Evolutionary conservation across 495 filamentous ascomycete genomes (phyloP).

Genomic region (Parachaetomium inaequale): DNA sequence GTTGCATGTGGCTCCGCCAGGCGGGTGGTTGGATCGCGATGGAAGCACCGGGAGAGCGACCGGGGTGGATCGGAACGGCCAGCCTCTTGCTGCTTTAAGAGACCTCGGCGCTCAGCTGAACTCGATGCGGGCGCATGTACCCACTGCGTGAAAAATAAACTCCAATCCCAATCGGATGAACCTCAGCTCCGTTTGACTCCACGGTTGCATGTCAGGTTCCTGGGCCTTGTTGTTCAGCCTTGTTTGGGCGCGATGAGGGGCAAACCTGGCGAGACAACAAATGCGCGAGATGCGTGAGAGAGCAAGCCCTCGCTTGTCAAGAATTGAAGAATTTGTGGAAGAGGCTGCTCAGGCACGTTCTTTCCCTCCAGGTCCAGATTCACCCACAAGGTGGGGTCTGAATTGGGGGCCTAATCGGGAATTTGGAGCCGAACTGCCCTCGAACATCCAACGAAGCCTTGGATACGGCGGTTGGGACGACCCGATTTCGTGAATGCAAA

Average conservation of each 20-base stretch:
- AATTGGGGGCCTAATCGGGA: background rate
- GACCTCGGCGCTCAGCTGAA: constrained; percentile 1
- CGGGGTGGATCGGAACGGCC: background rate
- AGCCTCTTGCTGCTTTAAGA: background rate
- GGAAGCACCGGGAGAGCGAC: constrained; percentile 1
- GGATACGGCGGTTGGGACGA: background rate
- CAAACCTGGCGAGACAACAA: no score
- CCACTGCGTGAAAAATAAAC: no score
- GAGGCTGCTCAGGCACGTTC: background rate
- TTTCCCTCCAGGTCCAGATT: background rate
- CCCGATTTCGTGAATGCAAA: background rate
- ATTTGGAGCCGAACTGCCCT: background rate
- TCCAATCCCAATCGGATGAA: no score
- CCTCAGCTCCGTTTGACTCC: no score
- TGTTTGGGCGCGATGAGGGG: no score
- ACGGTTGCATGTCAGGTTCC: no score
- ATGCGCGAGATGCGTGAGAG: no score
- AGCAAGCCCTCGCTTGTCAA: no score
- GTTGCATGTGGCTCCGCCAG: constrained; percentile 5
- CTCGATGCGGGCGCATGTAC: background rate
- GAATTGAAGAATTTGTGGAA: no score
- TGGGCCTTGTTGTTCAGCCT: no score
- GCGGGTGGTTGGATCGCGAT: background rate
- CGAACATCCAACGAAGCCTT: background rate
- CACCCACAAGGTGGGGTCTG: background rate